Base-by-base conservation (phyloP, 495 filamentous ascomycete genomes). In the Oidiodendron maius region DNA sequence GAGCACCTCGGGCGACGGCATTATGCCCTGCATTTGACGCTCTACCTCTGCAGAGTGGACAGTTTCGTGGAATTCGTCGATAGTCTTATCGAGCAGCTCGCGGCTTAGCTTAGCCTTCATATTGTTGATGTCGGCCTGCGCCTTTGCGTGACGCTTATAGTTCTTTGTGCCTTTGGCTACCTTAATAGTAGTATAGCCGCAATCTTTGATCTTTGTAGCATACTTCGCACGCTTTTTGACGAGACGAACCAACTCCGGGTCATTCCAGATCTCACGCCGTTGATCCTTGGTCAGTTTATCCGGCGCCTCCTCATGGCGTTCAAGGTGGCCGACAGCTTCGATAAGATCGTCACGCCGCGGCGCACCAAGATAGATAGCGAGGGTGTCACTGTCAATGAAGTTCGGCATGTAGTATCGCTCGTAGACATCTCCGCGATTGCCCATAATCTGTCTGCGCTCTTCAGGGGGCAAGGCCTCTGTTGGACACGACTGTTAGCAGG, bases 321-420 rank as follows among this genome's bases (percentile, higher is more conserved):
- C 41, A 37, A 51, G 18, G 9, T 21, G 9, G 21, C 50, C 40
- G 8, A 52, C 44, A 1, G 21, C 44, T 40, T 37, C 43, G 1
- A 52, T 41, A 23, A 52, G 50, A 47, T 52, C 44, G 24, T 52
- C 44, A 18, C 50, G 42, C 41, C 16, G 28, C 18, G 18, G 30
- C 46, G 32, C 13, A 17, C 50, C 22, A 30, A 52, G 44, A 18
- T 52, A 46, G 12, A 52, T 52, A 2, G 42, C 50, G 16, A 47
- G 44, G 42, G 13, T 40, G 44, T 52, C 42, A 2, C 3, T 1
- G 24, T 52, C 44, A 23, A 52, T 48, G 26, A 52, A 52, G n/a
- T 22, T 0, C 9, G 43, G 42, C 44, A 52, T 52, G 36, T 52
- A 52, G 20, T 52, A 35, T 28, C 40, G 40, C 41, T 52, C 30